Evolutionary conservation across 345 rosid genomes (phyloP).

Genomic region (Mercurialis annua): DNA sequence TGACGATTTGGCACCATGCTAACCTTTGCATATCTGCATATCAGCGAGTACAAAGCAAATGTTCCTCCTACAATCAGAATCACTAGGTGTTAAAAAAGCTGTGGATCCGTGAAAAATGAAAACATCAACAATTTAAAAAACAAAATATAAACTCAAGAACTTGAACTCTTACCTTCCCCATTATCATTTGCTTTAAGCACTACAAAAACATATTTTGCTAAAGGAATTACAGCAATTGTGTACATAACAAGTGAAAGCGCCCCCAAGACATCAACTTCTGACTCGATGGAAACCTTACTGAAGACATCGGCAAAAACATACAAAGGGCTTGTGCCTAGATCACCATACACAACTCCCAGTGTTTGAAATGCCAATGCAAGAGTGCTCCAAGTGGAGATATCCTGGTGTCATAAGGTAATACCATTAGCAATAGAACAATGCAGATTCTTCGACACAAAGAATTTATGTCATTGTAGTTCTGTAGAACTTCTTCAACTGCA

Average conservation of each 20-base stretch:
- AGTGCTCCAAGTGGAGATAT: constrained; percentile 55
- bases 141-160: background rate
- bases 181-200: constrained; percentile 97
- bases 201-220: constrained; percentile 82
- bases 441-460: background rate
- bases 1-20: constrained; percentile 89
- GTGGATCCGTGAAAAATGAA: background rate
- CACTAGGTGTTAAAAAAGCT: constrained; percentile 13
- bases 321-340: constrained; percentile 95
- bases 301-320: constrained; percentile 92
- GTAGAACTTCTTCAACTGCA: background rate
- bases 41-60: constrained; percentile 85
- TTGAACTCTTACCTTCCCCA: constrained; percentile 65
- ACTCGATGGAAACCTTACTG: constrained; percentile 71
- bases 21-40: constrained; percentile 87
- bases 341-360: constrained; percentile 96
- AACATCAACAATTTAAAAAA: background rate
- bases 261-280: constrained; percentile 89
- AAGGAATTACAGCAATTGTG: constrained; percentile 85
- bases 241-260: constrained; percentile 91
- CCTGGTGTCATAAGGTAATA: constrained; percentile 45
- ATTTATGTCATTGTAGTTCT: background rate
- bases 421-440: constrained; percentile 12
- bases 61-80: constrained; percentile 77
- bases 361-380: constrained; percentile 92